These are phyloP conservation scores for Calonectria multiphialidica DNA, from an alignment of 2,329 filamentous ascomycete genomes.

Conservation along the genomic window DNA sequence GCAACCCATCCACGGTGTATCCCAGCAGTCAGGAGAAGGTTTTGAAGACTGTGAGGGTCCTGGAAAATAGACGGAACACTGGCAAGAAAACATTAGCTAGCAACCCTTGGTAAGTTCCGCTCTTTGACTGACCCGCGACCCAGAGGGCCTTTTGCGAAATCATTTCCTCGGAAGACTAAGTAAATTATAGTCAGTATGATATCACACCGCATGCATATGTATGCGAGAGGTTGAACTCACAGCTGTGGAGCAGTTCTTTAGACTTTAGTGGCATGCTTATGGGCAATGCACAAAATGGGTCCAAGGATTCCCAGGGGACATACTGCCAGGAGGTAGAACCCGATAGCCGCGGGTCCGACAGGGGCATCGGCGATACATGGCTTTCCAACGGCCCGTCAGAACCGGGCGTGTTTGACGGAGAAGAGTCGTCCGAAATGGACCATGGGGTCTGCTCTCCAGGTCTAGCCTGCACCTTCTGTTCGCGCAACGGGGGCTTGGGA, in stretches of 20 bases:
- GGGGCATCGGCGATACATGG: no score
- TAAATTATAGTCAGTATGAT: not conserved
- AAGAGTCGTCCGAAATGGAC: not conserved
- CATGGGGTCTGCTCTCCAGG: not conserved
- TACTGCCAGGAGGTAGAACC: not conserved
- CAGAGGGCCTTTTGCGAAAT: not conserved
- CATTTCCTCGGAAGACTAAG: not conserved
- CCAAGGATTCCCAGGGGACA: not conserved
- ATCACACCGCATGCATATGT: no score
- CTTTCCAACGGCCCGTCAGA: no score
- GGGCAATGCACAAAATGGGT: not conserved
- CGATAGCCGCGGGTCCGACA: not conserved
- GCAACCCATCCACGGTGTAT: not conserved
- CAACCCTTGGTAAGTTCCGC: no score
- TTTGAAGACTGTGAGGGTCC: not conserved
- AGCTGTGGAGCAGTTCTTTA: not conserved
- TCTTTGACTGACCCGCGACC: not conserved
- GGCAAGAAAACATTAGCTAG: not conserved
- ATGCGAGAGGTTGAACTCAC: not conserved
- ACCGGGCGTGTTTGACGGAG: not conserved
- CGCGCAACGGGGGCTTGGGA: not conserved
- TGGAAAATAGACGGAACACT: not conserved
- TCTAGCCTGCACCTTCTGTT: not conserved
- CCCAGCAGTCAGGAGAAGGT: not conserved
- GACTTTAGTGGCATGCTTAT: not conserved